Evolutionary conservation across 768 basidiomycete genomes (phyloP), one percentile per base, ranked within the genome.

Genomic region (Dacryopinax primogenitus): DNA sequence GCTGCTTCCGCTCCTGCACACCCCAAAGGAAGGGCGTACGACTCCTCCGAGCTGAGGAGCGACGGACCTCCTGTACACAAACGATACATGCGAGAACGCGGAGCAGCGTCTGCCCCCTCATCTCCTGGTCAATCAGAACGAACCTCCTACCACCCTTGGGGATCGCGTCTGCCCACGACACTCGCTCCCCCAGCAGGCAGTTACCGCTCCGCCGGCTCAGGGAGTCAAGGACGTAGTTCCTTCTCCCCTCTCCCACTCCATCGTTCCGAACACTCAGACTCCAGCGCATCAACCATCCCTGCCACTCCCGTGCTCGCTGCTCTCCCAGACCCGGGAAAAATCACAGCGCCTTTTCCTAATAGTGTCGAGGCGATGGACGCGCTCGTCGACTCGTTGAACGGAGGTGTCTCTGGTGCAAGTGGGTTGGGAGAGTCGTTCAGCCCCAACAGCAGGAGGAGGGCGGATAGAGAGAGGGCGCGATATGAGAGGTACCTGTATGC

Each of bases 401-500:
- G 41, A 15, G 18, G 41, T 18, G 41, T 44, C 41, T 23, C 41
- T 23, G 41, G 41, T 18, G 41, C 41, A 4, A 44, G 41, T 23
- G 16, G 18, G 18, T 23, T 44, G 7, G 16, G 18, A 15, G 41
- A 44, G 7, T 18, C 51, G 11, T 58, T 28, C 18, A 11, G 30
- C 23, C 51, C 51, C 3, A 30, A 58, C 11, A 26, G 26, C 51
- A 58, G 26, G 18, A 13, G 51, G 18, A 11, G 51, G 11, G 51
- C 51, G 30, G 51, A 58, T 9, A 13, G 18, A 6, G 51, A 58
- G 9, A 23, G 51, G 7, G 51, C 11, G 51, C 23, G 51, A 6
- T 58, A 58, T 30, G 51, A 58, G 21, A 23, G 51, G 26, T 58
- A 58, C 51, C 51, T 58, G 51, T 58, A 58, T 30, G 51, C 51